Evolutionary conservation across 2,329 filamentous ascomycete species (phyloP).

Genomic region (Nakataea oryzae): DNA sequence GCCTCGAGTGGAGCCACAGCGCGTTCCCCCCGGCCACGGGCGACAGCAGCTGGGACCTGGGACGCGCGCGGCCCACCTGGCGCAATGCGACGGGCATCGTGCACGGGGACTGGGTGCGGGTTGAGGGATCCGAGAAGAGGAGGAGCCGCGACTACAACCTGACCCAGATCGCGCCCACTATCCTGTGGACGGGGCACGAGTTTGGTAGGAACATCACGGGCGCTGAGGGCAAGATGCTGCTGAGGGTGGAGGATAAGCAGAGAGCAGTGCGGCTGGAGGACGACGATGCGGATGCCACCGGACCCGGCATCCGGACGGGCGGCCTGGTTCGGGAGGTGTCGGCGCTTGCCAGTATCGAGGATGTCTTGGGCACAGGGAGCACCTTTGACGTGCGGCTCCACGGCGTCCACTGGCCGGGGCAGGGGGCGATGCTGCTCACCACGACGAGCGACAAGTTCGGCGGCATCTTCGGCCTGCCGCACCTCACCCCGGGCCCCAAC

Average conservation of each 20-base stretch:
- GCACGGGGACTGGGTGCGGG: slow-evolving; percentile 64
- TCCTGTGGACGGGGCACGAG: slow-evolving; percentile 53
- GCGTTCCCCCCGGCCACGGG: slow-evolving; percentile 24
- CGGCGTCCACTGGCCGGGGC: slow-evolving; percentile 77
- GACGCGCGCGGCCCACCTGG: slow-evolving; percentile 43
- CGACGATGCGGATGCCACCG: not conserved
- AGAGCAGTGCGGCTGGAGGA: slow-evolving; percentile 25
- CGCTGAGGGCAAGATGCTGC: slow-evolving; percentile 52
- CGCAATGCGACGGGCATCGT: slow-evolving; percentile 69
- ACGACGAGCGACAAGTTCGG: slow-evolving; percentile 91
- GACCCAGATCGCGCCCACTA: slow-evolving; percentile 50
- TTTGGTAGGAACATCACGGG: slow-evolving; percentile 81
- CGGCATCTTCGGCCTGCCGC: slow-evolving; percentile 83
- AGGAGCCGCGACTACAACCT: slow-evolving; percentile 46
- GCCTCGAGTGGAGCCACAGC: slow-evolving; percentile 48
- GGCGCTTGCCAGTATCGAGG: slow-evolving; percentile 62
- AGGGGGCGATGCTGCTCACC: slow-evolving; percentile 69
- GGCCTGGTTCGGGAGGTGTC: slow-evolving; percentile 57
- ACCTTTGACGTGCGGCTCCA: slow-evolving; percentile 72
- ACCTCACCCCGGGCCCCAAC: slow-evolving; percentile 54
- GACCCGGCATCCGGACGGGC: slow-evolving; percentile 26
- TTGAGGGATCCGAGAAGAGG: slow-evolving; percentile 28
- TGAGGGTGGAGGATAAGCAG: slow-evolving; percentile 52
- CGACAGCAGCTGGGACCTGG: slow-evolving; percentile 18
- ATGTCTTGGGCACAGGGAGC: slow-evolving; percentile 56